Base-by-base conservation (phyloP, 495 filamentous ascomycete species). In the Aspergillus ellipticus region DNA sequence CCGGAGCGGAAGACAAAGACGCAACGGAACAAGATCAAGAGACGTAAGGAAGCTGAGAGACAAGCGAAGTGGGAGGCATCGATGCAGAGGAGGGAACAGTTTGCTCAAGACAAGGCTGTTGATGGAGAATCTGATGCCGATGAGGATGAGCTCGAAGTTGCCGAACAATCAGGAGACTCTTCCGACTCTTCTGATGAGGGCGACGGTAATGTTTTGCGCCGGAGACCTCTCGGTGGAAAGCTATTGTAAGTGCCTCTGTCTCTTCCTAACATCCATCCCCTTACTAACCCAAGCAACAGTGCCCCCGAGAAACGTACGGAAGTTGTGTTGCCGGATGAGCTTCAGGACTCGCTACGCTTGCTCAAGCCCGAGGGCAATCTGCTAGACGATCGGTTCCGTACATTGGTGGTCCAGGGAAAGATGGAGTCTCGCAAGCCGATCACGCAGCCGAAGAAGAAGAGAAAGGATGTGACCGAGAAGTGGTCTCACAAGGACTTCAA, bases 401-500 rank as follows among this genome's bases (percentile, higher is more conserved):
- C 82, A 69, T 78, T 97, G 68, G 76, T 96, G 41, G 82, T 97
- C 24, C 79, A 89, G 56, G 95, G 94, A 47, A 96, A 94, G 73
- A 71, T 97, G 49, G 94, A 98, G 75, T 79, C 82, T 19, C 78
- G 94, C 62, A 87, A 84, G 68, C 83, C 85, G 9, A 80, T 94
- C 51, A 78, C 84, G 37, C 90, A 92, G 74, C 78, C 77, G 56
- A 93, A 88, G 79, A 89, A 92, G 74, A 78, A 82, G 55, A 89
- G 84, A 79, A 85, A 74, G 63, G 86, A 85, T 68, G 66, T 85
- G 21, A 96, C 90, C 15, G 95, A 96, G 82, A 97, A 96, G 74
- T 98, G 94, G 94, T 79, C 85, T 50, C 89, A 93, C 68, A 97
- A 97, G 77, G 94, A 98, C 70, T 97, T 96, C 75, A 82, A 82